phyloP scores from a whole-genome alignment of 331 rosid species.

The Cucumis variabilis region DNA sequence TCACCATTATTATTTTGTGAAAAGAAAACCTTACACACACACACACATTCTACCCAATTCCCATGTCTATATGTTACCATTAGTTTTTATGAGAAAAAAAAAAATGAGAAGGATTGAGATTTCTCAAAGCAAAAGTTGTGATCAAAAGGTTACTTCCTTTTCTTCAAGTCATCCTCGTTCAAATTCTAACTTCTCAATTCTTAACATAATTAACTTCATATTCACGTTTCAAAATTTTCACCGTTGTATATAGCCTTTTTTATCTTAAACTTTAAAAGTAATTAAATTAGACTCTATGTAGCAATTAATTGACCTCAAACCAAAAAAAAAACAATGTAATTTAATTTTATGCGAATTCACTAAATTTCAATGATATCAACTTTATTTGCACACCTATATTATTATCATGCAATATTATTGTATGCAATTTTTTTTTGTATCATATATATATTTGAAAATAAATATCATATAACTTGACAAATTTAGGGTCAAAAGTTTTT shows the following conservation, averaged over 20 bases:
- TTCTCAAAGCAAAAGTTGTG: neutral
- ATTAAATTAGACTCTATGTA: too few relatives aligned
- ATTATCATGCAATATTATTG: too few relatives aligned
- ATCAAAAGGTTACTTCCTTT: constrained; percentile 27
- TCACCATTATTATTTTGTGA: constrained; percentile 25
- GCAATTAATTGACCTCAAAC: too few relatives aligned
- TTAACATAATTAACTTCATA: neutral
- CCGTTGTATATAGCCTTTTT: too few relatives aligned
- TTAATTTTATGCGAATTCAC: too few relatives aligned
- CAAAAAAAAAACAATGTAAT: too few relatives aligned
- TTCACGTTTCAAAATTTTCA: neutral
- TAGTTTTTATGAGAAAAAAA: neutral
- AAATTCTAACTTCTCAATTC: neutral
- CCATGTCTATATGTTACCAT: neutral
- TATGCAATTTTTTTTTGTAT: too few relatives aligned
- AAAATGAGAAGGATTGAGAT: neutral
- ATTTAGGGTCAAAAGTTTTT: neutral
- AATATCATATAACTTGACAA: too few relatives aligned
- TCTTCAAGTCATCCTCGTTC: neutral
- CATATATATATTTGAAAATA: too few relatives aligned
- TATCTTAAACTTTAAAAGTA: too few relatives aligned
- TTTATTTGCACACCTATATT: too few relatives aligned
- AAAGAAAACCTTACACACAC: constrained; percentile 10
- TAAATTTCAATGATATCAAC: too few relatives aligned
- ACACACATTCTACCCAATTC: constrained; percentile 7